Evolutionary conservation across 371 early-diverging fungal genomes (phyloP), one percentile per base, ranked within the genome.

Genomic region (Gilbertella persicaria): DNA sequence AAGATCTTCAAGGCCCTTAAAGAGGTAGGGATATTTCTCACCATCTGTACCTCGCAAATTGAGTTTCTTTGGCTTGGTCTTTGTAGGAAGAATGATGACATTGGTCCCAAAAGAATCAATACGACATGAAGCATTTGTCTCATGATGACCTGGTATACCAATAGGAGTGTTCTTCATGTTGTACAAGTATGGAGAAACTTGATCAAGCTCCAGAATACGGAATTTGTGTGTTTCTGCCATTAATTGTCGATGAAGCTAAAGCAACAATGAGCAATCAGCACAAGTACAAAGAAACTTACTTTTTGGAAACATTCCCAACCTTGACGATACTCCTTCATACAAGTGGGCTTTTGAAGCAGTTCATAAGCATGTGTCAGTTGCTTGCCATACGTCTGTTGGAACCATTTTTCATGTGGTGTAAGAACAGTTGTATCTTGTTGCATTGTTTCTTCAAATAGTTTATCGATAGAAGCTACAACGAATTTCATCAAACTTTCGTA

Each of bases 1-100:
- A 16, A 97, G 75, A 75, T 97, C 96, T 66, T 98, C 99, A 35
- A 88, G 72, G 0, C 88, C 90, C 57, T 98, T 98, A 64, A 94
- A 85, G 2, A 98, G 66, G 58, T 87, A 94, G 1, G 87, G 72
- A 62, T 93, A 90, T 21, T 68, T 75, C 25, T 69, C 71, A 30
- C 97, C 97, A 64, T 95, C 84, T 3, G 83, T 78, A 0, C 89
- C 92, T 3, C 73, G 42, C 4, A 97, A 57, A 26, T 69, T 67
- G 28, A 98, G 77, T 58, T 88, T 92, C 58, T 97, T 97, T 8
- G 99, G 99, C 51, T 88, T 87, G 0, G 93, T 93, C 59, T 94
- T 94, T 25, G 93, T 90, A 1, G 92, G 88, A 8, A 93, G 68
- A 14, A 89, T 76, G 9, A 80, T 71, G 3, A 92, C 73, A 16